phyloP scores from a whole-genome alignment of 1,284 basidiomycete genomes.

The Porodaedalea pini region DNA sequence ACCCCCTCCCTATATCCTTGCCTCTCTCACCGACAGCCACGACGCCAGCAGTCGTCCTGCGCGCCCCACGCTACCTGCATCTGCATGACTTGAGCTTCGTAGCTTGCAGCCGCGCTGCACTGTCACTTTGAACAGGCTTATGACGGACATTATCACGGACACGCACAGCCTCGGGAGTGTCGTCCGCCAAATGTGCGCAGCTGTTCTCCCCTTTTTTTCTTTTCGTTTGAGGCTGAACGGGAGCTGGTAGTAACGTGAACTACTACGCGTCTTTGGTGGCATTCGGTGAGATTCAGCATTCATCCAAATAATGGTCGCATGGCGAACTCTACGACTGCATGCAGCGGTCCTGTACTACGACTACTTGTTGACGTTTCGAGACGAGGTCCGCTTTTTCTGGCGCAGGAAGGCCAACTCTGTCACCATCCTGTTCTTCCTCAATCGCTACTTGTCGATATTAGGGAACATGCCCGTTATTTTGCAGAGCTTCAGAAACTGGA shows the following conservation, averaged over 20 bases:
- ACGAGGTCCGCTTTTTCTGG: slow-evolving; percentile 20
- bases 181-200: slow-evolving; percentile 11
- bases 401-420: slow-evolving; percentile 10
- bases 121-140: neutral
- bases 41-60: neutral
- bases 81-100: neutral
- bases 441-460: slow-evolving; percentile 17
- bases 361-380: slow-evolving; percentile 15
- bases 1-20: neutral
- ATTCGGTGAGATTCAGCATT: slow-evolving; percentile 15
- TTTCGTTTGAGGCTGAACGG: neutral
- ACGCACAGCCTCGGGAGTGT: neutral
- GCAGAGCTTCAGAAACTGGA: slow-evolving; percentile 8
- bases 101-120: neutral
- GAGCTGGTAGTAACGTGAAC: slow-evolving; percentile 5
- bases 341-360: slow-evolving; percentile 21
- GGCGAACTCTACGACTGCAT: neutral
- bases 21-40: neutral
- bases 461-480: slow-evolving; percentile 15
- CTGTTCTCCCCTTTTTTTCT: neutral
- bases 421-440: slow-evolving; percentile 18
- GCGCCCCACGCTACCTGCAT: neutral
- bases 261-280: slow-evolving; percentile 17
- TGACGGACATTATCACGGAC: neutral
- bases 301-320: too few species aligned